These are phyloP conservation scores for Porcisia deanei DNA, from an alignment of 208 protist genomes.

Conservation along the genomic window DNA sequence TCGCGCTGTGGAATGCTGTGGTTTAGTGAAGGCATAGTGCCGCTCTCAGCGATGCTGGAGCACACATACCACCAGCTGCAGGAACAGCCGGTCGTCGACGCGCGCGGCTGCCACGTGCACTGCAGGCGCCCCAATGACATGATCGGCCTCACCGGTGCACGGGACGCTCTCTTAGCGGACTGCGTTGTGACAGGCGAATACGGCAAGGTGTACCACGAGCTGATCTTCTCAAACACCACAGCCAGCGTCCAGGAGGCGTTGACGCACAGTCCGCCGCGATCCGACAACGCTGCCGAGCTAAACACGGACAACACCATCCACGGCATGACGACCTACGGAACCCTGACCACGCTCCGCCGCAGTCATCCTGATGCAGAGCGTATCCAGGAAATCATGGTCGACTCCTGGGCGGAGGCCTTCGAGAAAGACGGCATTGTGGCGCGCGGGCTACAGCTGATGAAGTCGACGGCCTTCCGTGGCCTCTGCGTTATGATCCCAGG, in stretches of 20 bases:
- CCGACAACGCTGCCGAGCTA: conserved; percentile 4
- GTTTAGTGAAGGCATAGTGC: conserved; percentile 97
- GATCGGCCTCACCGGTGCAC: conserved; percentile 31
- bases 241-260: conserved; percentile 12
- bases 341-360: conserved; percentile 8
- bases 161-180: conserved; percentile 12
- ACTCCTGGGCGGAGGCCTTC: conserved; percentile 84
- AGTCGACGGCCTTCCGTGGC: conserved; percentile 55
- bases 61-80: conserved; percentile 51
- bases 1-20: conserved; percentile 99
- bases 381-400: conserved; percentile 88
- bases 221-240: conserved; percentile 36
- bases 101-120: conserved; percentile 48
- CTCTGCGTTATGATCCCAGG: conserved; percentile 95
- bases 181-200: conserved; percentile 39
- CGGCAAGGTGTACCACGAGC: conserved; percentile 55
- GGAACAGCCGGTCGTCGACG: conserved; percentile 51
- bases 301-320: conserved; percentile 21
- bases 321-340: conserved; percentile 10
- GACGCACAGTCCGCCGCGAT: conserved; percentile 10
- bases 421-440: conserved; percentile 77
- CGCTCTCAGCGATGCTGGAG: conserved; percentile 77
- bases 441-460: conserved; percentile 71
- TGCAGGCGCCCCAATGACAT: conserved; percentile 44
- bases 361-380: conserved; percentile 64